A percentile compares a stretch with the other conserved stretches of the same genome.
phyloP scores from a whole-genome alignment of 1,284 basidiomycete genomes.

The Pascua guehoae region DNA sequence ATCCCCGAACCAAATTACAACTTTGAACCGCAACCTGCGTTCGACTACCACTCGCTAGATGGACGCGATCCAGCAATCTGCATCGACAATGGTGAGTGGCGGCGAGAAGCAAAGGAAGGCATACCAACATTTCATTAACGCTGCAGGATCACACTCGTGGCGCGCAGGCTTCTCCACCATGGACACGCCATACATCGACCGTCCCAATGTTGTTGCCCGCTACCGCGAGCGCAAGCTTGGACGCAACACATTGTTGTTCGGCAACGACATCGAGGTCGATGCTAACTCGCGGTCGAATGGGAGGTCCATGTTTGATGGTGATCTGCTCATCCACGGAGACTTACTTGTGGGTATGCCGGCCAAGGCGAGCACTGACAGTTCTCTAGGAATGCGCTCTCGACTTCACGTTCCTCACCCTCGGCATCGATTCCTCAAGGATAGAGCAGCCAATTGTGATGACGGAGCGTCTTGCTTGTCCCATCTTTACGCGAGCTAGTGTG shows the following conservation, averaged over 20 bases:
- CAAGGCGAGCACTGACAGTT: background rate
- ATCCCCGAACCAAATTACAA: conserved; percentile 28
- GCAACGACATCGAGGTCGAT: conserved; percentile 77
- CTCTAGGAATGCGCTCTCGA: conserved; percentile 86
- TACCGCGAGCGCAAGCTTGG: conserved; percentile 85
- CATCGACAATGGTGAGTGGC: conserved; percentile 73
- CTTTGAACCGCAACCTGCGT: conserved; percentile 27
- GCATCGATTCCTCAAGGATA: conserved; percentile 72
- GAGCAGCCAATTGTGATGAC: conserved; percentile 93
- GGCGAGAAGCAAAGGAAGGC: background rate
- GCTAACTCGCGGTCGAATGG: conserved; percentile 72
- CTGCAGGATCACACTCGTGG: conserved; percentile 66
- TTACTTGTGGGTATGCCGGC: conserved; percentile 65
- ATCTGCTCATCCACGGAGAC: conserved; percentile 83
- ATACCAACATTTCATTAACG: background rate
- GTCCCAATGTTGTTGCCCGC: conserved; percentile 71
- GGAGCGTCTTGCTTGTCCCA: conserved; percentile 81
- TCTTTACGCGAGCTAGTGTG: conserved; percentile 81
- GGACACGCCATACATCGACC: conserved; percentile 55
- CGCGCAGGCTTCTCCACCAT: conserved; percentile 76
- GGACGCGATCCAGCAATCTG: conserved; percentile 56
- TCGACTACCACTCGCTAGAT: conserved; percentile 34
- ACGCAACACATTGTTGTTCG: conserved; percentile 74
- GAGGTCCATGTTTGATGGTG: conserved; percentile 82
- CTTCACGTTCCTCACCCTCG: conserved; percentile 82